Evolutionary conservation across 1,139 yeast species (phyloP).

Genomic region (Yamadazyma diddensiae): DNA sequence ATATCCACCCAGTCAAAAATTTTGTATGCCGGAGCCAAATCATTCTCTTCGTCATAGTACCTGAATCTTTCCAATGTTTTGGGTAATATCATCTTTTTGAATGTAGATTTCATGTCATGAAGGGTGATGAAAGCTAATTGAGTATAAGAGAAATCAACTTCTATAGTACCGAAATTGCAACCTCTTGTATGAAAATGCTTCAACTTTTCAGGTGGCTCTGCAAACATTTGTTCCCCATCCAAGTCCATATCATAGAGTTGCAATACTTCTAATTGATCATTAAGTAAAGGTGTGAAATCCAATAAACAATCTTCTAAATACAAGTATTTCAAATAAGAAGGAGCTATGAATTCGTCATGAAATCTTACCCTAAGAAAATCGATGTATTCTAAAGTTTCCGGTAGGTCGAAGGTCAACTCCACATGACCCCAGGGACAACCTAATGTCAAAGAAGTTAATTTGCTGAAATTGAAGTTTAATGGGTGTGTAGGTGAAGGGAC

Average conservation of each 20-base stretch:
- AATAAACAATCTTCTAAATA: too few relatives aligned
- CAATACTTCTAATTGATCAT: too few relatives aligned
- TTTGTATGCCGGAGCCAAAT: neutral
- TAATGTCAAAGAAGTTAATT: too few relatives aligned
- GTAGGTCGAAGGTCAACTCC: too few relatives aligned
- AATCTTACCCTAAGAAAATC: constrained; percentile 2
- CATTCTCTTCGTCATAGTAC: neutral
- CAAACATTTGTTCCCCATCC: constrained; percentile 1
- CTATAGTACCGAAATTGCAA: constrained; percentile 1
- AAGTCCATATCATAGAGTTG: neutral
- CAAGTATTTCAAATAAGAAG: constrained; percentile 2
- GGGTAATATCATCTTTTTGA: constrained; percentile 3
- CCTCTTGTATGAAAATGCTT: neutral
- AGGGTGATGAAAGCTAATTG: neutral
- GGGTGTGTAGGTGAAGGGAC: too few relatives aligned
- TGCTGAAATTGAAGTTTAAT: too few relatives aligned
- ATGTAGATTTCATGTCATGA: neutral
- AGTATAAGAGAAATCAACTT: constrained; percentile 2
- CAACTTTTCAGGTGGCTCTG: neutral
- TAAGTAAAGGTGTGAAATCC: too few relatives aligned
- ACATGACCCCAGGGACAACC: too few relatives aligned
- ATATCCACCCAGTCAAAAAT: constrained; percentile 4
- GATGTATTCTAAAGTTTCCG: constrained; percentile 1
- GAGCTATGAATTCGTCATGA: too few relatives aligned
- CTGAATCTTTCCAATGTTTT: constrained; percentile 3